Base-by-base conservation (phyloP, 148 eudicot species). In the Rhododendron griersonianum region DNA sequence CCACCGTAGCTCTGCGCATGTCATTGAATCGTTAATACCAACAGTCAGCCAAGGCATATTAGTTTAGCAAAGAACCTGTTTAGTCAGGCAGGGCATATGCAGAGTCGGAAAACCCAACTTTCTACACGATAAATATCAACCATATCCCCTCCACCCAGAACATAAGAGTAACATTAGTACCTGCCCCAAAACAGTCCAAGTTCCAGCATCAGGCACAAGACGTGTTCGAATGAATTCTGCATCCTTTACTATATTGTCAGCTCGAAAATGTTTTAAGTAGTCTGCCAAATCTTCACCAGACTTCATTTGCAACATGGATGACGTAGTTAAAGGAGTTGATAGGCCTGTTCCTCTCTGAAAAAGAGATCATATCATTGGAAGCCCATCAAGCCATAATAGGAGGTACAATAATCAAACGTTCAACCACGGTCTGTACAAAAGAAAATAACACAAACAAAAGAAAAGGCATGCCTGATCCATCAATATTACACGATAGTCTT, bases 181-280 rank as follows among this genome's bases (percentile, higher is more conserved):
- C 98, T 97, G 99, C 78, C 99, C 99, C 91, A 97, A 87, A 83
- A 97, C 89, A 69, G 98, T 92, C 99, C 99, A 97, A 74, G 94
- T 93, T 79, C 89, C 93, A 84, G 93, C 93, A 88, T 91, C 91
- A 85, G 98, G 98, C 81, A 97, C 98, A 88, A 97, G 85, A 57
- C 87, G 90, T 61, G 90, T 88, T 84, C 99, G 91, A 86, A 97
- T 95, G 61, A 95, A 93, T 81, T 97, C 99, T 30, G 99, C 98
- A 88, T 97, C 99, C 67, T 93, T 91, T 47, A 97, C 96, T 76
- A 97, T 97, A 86, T 92, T 97, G 89, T 95, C 98, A 83, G 95
- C 95, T 83, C 98, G 94, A 74, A 97, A 97, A 87, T 97, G 96
- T 86, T 85, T 92, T 91, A 97, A 87, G 88, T 94, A 95, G 45